Evolutionary conservation across 192 early-diverging fungal species (phyloP).

Genomic region (Podila epicladia): DNA sequence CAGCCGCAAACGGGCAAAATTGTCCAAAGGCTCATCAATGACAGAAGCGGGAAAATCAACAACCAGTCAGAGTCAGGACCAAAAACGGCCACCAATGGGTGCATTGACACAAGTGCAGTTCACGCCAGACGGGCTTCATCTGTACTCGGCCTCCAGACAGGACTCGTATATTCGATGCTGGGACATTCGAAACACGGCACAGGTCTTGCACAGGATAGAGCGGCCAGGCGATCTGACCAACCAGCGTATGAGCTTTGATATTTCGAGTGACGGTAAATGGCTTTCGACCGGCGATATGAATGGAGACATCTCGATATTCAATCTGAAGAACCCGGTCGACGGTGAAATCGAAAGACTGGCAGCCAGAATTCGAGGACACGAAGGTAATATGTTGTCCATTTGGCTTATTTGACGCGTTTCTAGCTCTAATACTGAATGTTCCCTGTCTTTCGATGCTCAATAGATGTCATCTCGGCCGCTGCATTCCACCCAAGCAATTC

Average conservation of each 20-base stretch:
- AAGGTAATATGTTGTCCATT: slow-evolving; percentile 5
- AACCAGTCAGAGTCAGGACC: background rate
- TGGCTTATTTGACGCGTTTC: background rate
- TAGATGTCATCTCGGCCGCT: slow-evolving; percentile 68
- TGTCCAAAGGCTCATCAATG: background rate
- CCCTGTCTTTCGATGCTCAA: background rate
- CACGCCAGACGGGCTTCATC: slow-evolving; percentile 67
- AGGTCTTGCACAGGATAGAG: slow-evolving; percentile 60
- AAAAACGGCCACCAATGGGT: slow-evolving; percentile 14
- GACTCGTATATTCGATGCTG: slow-evolving; percentile 71
- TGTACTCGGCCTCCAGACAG: slow-evolving; percentile 77
- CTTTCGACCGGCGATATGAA: slow-evolving; percentile 69
- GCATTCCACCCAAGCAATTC: slow-evolving; percentile 73
- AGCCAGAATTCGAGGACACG: slow-evolving; percentile 22
- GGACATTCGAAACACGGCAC: slow-evolving; percentile 82
- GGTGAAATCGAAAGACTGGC: slow-evolving; percentile 10
- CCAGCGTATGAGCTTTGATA: slow-evolving; percentile 78
- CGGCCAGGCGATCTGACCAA: slow-evolving; percentile 67
- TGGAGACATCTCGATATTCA: slow-evolving; percentile 55
- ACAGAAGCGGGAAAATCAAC: background rate
- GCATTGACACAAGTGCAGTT: slow-evolving; percentile 65
- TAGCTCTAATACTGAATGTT: background rate
- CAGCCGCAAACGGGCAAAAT: slow-evolving; percentile 62
- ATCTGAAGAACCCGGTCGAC: slow-evolving; percentile 35
- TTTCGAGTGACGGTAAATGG: slow-evolving; percentile 67